Evolutionary conservation across 768 basidiomycete species (phyloP), one percentile per base, ranked within the genome.

Genomic region (Nidularia sp.): DNA sequence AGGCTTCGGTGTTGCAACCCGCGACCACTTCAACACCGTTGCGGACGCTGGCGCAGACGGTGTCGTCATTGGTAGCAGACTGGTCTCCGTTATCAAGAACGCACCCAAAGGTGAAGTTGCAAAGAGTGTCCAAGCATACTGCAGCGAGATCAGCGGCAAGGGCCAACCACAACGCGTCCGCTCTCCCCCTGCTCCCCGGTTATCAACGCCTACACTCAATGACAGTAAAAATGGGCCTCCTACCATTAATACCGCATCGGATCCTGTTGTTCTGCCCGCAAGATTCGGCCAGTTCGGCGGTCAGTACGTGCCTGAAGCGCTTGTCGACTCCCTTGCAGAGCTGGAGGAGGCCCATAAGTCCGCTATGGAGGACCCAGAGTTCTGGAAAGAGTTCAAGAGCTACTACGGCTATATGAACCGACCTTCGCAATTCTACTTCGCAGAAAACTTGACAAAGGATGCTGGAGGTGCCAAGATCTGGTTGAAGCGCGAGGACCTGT

Each of bases 261-360:
- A 75, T 45, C 58, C 66, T 18, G 71, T 64, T 47, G 72, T 76
- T 12, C 75, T 98, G 0, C 92, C 95, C 1, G 75, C 85, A 1
- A 80, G 93, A 46, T 99, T 99, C 60, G 97, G 97, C 35, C 78
- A 93, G 55, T 99, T 95, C 63, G 97, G 97, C 34, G 97, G 97
- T 3, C 94, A 97, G 61, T 99, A 94, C 71, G 97, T 98, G 4
- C 94, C 97, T 0, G 97, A 98, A 69, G 85, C 93, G 10, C 76
- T 98, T n/a, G 88, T 95, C 59, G 97, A 95, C 63, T 93, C 90
- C 60, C 76, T 98, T 41, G 73, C 81, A 15, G 95, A 99, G 72
- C 77, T 99, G 33, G 90, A 98, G 69, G 85, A 84, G 49, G 95
- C 91, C 36, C 96, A 98, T 69, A 88, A 89, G 61, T 71, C 79